Base-by-base conservation (phyloP, 441 rosid genomes). In the Erodium texanum region DNA sequence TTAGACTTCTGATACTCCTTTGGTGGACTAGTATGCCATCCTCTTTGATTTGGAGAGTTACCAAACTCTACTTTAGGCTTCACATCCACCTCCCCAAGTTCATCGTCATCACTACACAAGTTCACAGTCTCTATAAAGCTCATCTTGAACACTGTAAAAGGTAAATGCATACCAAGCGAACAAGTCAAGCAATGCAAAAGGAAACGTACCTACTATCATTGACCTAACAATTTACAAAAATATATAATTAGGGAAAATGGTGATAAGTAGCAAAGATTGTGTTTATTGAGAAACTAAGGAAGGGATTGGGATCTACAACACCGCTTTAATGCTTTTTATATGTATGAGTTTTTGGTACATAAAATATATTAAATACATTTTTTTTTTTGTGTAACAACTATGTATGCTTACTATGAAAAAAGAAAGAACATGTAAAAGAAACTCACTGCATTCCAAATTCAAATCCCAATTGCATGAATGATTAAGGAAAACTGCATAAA, bases 31-130 rank as follows among this genome's bases (percentile, higher is more conserved):
- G 61, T 73, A 58, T 59, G 41, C 68, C 48, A 32, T 24, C 48
- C 62, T 62, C 34, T 64, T n/a, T 61, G 77, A 56, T 68, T 75
- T 23, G 32, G 27, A 52, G 41, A 66, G 74, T 64, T 64, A 67
- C 74, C 81, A 29, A 74, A 76, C 78, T 86, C 96, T 77, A 62
- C 78, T 86, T 87, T 64, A 76, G 73, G 78, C 71, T 79, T 77
- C 79, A 81, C 74, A 24, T 74, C 76, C 66, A 73, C 77, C 76
- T 74, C 68, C 36, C 65, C 73, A 50, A 73, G 76, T 61, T 79
- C 64, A 77, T 71, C 78, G 4, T 45, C 52, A 73, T 76, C 87
- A 68, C 41, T 36, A 36, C 7, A 36, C 41, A 36, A 36, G 10
- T 36, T 32, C 36, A 32, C 41, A 36, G 8, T 36, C 41, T 36